phyloP scores from a whole-genome alignment of 1,139 yeast species.

The Taphrina sp. region DNA sequence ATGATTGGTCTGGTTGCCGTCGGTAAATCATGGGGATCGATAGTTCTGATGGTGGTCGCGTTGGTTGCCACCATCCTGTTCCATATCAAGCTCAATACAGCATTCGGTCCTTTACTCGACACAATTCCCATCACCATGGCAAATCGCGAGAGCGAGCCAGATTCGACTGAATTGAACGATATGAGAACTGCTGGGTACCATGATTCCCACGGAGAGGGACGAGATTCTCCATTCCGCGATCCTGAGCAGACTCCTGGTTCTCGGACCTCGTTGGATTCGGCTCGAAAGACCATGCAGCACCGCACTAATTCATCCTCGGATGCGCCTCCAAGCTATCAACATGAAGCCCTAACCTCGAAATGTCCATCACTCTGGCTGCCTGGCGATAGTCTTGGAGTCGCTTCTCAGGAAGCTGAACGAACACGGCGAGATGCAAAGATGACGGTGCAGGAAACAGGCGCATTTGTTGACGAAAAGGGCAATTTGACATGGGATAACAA shows the following conservation, averaged over 20 bases:
- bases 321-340: conserved; percentile 49
- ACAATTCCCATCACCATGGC: conserved; percentile 63
- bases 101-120: conserved; percentile 67
- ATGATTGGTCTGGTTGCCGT: conserved; percentile 80
- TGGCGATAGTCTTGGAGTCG: conserved; percentile 76
- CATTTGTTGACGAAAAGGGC: conserved; percentile 62
- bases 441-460: conserved; percentile 63
- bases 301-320: conserved; percentile 34
- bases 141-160: conserved; percentile 32
- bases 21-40: conserved; percentile 94
- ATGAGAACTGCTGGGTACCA: conserved; percentile 8
- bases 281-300: conserved; percentile 28
- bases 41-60: conserved; percentile 68
- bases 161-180: conserved; percentile 24
- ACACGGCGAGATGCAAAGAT: conserved; percentile 46
- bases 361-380: conserved; percentile 87
- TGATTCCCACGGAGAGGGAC: conserved; percentile 14
- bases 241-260: background rate
- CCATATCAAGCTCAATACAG: conserved; percentile 59
- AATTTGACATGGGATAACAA: conserved; percentile 54
- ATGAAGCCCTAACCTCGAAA: conserved; percentile 66
- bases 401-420: conserved; percentile 57
- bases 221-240: background rate
- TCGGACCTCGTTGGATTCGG: conserved; percentile 22
- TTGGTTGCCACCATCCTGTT: conserved; percentile 62